Evolutionary conservation across 2,329 filamentous ascomycete species (phyloP).

Genomic region (Sporothrix phasma): DNA sequence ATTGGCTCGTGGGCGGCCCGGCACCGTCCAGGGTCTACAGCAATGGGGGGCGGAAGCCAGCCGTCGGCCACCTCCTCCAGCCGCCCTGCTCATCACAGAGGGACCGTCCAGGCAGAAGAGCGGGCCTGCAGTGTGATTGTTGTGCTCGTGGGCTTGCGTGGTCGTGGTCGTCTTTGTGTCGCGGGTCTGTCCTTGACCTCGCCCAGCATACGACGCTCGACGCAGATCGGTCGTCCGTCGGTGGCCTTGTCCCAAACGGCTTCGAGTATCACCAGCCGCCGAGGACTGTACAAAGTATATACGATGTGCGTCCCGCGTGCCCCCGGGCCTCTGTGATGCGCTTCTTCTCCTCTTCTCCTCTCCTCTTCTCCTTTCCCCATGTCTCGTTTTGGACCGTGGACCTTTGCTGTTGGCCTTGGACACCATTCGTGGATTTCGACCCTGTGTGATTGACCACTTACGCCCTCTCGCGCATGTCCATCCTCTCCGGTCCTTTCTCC

Average conservation of each 20-base stretch:
- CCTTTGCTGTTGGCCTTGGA: background rate
- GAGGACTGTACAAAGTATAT: constrained; percentile 14
- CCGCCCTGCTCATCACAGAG: background rate
- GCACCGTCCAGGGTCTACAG: constrained; percentile 24
- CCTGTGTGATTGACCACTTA: too few species aligned
- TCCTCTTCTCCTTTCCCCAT: background rate
- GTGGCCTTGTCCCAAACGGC: constrained; percentile 8
- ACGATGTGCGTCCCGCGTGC: constrained; percentile 2
- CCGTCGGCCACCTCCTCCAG: background rate
- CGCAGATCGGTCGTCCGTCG: background rate
- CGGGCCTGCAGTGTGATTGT: background rate
- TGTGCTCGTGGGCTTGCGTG: background rate
- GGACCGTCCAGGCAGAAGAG: background rate
- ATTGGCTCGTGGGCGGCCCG: constrained; percentile 22
- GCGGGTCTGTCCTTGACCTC: background rate
- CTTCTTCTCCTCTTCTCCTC: background rate
- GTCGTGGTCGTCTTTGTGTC: background rate
- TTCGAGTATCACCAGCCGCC: constrained; percentile 20
- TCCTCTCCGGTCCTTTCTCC: background rate
- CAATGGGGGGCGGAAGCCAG: constrained; percentile 37
- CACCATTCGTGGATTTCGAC: too few species aligned
- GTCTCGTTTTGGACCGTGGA: background rate
- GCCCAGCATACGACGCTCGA: background rate
- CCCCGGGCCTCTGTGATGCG: background rate
- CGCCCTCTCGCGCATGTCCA: too few species aligned